Percentiles rank a stretch among this genome's conserved stretches.
Conservation (phyloP, 495 filamentous ascomycete species). For the Penicillium argentinense region DNA sequence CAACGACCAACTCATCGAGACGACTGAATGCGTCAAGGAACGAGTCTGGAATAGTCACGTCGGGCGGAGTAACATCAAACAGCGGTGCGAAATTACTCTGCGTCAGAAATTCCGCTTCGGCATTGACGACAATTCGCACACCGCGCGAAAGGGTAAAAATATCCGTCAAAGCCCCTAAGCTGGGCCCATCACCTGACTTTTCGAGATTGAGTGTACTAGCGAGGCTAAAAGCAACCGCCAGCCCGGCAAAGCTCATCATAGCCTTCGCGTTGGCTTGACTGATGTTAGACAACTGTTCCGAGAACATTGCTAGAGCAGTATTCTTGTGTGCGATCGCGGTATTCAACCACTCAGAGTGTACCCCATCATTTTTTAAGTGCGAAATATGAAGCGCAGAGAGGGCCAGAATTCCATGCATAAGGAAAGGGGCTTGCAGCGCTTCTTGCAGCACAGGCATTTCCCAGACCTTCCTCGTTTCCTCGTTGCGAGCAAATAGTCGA, state of each 20-base stretch:
- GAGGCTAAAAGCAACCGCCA: conserved; percentile 26
- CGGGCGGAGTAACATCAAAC: conserved; percentile 8
- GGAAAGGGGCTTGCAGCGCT: conserved; percentile 31
- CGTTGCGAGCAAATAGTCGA: conserved; percentile 17
- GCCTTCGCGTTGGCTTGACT: conserved; percentile 17
- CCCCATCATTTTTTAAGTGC: conserved; percentile 9
- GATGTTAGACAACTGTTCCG: conserved; percentile 13
- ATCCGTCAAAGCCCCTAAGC: conserved; percentile 20
- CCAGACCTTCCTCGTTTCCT: conserved; percentile 29
- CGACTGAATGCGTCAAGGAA: conserved; percentile 11
- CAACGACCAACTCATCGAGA: conserved; percentile 14
- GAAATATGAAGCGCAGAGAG: conserved; percentile 37
- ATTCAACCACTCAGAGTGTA: conserved; percentile 17
- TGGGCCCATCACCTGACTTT: conserved; percentile 12
- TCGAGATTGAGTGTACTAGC: conserved; percentile 17
- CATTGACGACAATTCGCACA: conserved; percentile 15
- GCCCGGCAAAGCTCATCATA: conserved; percentile 20
- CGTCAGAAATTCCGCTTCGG: conserved; percentile 7
- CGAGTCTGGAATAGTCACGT: conserved; percentile 5
- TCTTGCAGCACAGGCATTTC: conserved; percentile 30
- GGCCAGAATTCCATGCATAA: conserved; percentile 39
- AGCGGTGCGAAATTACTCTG: conserved; percentile 26
- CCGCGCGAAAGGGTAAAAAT: conserved; percentile 24
- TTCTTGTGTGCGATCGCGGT: conserved; percentile 27
- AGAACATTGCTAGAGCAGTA: conserved; percentile 20